Conservation (phyloP, 768 basidiomycete species). For the Psilocybe cyanescens region DNA sequence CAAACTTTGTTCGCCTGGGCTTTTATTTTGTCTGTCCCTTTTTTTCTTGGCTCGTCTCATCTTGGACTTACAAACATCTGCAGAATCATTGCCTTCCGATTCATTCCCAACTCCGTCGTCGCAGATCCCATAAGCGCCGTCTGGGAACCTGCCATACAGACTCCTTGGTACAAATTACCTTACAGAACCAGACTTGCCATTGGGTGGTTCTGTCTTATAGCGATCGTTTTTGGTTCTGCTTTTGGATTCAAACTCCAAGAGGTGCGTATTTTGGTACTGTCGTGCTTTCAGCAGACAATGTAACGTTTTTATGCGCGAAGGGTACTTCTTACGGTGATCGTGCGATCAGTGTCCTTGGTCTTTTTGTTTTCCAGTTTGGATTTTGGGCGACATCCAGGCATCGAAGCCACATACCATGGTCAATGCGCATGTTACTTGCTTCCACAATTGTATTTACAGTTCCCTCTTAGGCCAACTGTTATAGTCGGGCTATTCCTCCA, state of each 20-base stretch:
- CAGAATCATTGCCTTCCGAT: slow-evolving; percentile 82
- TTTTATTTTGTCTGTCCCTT: slow-evolving; percentile 69
- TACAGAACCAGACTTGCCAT: slow-evolving; percentile 56
- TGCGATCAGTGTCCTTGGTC: slow-evolving; percentile 80
- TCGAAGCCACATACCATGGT: slow-evolving; percentile 75
- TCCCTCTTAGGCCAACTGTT: slow-evolving; percentile 69
- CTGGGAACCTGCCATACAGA: slow-evolving; percentile 68
- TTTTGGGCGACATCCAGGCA: slow-evolving; percentile 73
- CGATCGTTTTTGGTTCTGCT: slow-evolving; percentile 82
- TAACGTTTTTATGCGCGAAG: slow-evolving; percentile 67
- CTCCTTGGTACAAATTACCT: slow-evolving; percentile 67
- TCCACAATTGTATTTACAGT: background rate
- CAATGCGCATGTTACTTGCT: slow-evolving; percentile 18
- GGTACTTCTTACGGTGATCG: slow-evolving; percentile 74
- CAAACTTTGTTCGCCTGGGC: slow-evolving; percentile 86
- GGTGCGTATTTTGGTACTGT: slow-evolving; percentile 66
- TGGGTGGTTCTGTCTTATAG: slow-evolving; percentile 81
- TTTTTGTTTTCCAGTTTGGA: slow-evolving; percentile 76
- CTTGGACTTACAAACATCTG: slow-evolving; percentile 27
- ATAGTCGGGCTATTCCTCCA: slow-evolving; percentile 87
- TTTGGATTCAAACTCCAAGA: slow-evolving; percentile 65
- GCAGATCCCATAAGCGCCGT: slow-evolving; percentile 69
- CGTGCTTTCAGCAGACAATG: slow-evolving; percentile 71
- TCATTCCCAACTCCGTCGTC: slow-evolving; percentile 72
- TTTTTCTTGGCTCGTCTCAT: background rate